Conservation (phyloP, 164 flowering plant species). For the Vitis cinerea region DNA sequence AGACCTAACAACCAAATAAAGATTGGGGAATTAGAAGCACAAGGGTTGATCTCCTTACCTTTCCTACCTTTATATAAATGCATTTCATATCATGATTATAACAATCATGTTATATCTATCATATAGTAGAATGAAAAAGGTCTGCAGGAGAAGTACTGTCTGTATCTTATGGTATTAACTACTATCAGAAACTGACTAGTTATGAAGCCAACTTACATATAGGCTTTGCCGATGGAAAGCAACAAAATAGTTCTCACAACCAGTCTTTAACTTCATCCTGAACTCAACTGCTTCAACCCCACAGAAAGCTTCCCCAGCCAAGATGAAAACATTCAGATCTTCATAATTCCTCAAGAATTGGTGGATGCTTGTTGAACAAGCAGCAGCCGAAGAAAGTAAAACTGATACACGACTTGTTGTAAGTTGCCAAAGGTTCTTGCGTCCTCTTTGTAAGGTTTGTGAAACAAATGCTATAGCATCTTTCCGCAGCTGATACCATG, state of each 20-base stretch:
- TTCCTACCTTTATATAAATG: too few relatives aligned
- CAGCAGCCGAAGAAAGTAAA: conserved; percentile 78
- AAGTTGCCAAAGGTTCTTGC: conserved; percentile 96
- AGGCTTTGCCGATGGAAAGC: conserved; percentile 90
- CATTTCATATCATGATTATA: too few relatives aligned
- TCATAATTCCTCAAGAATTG: conserved; percentile 90
- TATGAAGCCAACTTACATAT: conserved; percentile 50
- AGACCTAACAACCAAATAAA: too few relatives aligned
- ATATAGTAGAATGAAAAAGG: too few relatives aligned
- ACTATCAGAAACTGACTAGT: background rate
- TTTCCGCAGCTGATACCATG: conserved; percentile 82
- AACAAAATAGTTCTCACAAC: conserved; percentile 76
- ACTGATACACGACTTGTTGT: conserved; percentile 85
- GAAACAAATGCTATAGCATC: conserved; percentile 78
- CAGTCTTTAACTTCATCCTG: conserved; percentile 76
- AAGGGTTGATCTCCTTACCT: too few relatives aligned
- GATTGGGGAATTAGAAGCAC: too few relatives aligned
- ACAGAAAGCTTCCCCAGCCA: conserved; percentile 97
- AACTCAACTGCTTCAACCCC: conserved; percentile 88
- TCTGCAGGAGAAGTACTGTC: too few relatives aligned
- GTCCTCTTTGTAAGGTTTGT: conserved; percentile 80
- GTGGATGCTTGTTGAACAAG: conserved; percentile 80
- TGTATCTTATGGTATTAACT: too few relatives aligned
- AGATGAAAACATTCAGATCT: conserved; percentile 77
- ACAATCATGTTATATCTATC: too few relatives aligned